Percentiles rank a stretch among this genome's conserved stretches.
Conservation (phyloP, 2,329 filamentous ascomycete genomes). For the Dichotomopilus funicola region DNA sequence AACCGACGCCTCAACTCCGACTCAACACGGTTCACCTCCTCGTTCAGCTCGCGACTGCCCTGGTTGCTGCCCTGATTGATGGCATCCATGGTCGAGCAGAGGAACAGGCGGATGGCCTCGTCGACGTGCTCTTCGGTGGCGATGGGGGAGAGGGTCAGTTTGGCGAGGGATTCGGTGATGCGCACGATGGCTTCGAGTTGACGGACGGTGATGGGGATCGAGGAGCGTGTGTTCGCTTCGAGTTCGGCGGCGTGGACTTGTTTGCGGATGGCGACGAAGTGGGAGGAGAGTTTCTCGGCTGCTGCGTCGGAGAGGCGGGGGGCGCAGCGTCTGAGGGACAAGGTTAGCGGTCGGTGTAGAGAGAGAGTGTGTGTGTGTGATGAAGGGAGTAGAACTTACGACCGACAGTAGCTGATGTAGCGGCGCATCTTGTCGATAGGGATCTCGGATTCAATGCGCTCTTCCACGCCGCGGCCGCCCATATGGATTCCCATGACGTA, state of each 20-base stretch:
- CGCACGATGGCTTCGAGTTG: slow-evolving; percentile 96
- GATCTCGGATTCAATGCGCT: slow-evolving; percentile 79
- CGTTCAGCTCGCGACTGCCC: slow-evolving; percentile 81
- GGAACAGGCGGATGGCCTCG: slow-evolving; percentile 92
- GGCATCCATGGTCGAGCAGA: slow-evolving; percentile 96
- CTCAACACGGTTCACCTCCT: slow-evolving; percentile 81
- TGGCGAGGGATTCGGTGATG: slow-evolving; percentile 92
- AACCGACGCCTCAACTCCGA: slow-evolving; percentile 79
- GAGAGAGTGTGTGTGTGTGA: neutral
- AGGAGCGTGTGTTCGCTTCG: slow-evolving; percentile 82
- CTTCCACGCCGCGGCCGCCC: slow-evolving; percentile 76
- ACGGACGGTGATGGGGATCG: slow-evolving; percentile 94
- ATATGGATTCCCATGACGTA: slow-evolving; percentile 98
- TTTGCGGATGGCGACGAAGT: slow-evolving; percentile 92
- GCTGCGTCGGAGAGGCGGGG: slow-evolving; percentile 85
- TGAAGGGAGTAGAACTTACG: slow-evolving; percentile 48
- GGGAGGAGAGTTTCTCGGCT: slow-evolving; percentile 90
- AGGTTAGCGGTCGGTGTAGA: slow-evolving; percentile 26
- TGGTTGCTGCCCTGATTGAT: slow-evolving; percentile 82
- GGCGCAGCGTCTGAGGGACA: slow-evolving; percentile 66
- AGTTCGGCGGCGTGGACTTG: slow-evolving; percentile 90
- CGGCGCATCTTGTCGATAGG: slow-evolving; percentile 94
- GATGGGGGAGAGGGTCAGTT: slow-evolving; percentile 76
- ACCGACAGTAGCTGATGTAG: slow-evolving; percentile 95
- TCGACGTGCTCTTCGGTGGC: slow-evolving; percentile 91